Evolutionary conservation across 2,329 filamentous ascomycete species (phyloP).

Genomic region (Trichoderma lentiforme): DNA sequence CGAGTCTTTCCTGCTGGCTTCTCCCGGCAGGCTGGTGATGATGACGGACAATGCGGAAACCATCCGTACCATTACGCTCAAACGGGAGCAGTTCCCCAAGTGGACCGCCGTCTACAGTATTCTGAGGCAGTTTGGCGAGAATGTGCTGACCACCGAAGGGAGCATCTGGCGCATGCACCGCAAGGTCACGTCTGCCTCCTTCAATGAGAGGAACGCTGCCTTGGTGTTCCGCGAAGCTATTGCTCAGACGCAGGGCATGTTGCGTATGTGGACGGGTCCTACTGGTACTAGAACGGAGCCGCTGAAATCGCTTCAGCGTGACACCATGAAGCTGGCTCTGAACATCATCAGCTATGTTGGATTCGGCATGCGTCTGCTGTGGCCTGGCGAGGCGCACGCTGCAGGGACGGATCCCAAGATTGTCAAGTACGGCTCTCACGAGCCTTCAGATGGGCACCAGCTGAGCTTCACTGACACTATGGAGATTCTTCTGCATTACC

Average conservation of each 20-base stretch:
- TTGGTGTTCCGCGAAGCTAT: conserved; percentile 63
- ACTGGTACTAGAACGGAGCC: conserved; percentile 33
- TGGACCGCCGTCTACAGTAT: conserved; percentile 35
- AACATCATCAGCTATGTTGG: conserved; percentile 64
- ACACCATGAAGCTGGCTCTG: conserved; percentile 61
- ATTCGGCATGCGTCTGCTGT: conserved; percentile 61
- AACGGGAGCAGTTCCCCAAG: conserved; percentile 66
- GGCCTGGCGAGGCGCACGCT: conserved; percentile 58
- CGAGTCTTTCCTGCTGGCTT: conserved; percentile 63
- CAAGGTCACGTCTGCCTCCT: conserved; percentile 67
- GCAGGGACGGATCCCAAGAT: conserved; percentile 42
- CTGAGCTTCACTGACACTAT: conserved; percentile 66
- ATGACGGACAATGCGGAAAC: conserved; percentile 62
- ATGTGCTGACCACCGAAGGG: conserved; percentile 69
- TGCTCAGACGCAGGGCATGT: conserved; percentile 59
- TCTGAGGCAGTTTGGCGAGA: conserved; percentile 58
- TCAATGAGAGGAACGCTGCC: conserved; percentile 72
- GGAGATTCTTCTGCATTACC: conserved; percentile 58
- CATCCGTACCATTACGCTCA: conserved; percentile 61
- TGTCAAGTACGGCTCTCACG: conserved; percentile 47
- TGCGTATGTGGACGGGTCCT: conserved; percentile 53
- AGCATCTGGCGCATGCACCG: conserved; percentile 68
- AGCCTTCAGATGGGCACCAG: conserved; percentile 51
- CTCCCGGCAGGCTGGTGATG: conserved; percentile 51
- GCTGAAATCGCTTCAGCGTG: conserved; percentile 55